phyloP scores from a whole-genome alignment of 2,329 filamentous ascomycete species.

The Rhynchosporium secalis region DNA sequence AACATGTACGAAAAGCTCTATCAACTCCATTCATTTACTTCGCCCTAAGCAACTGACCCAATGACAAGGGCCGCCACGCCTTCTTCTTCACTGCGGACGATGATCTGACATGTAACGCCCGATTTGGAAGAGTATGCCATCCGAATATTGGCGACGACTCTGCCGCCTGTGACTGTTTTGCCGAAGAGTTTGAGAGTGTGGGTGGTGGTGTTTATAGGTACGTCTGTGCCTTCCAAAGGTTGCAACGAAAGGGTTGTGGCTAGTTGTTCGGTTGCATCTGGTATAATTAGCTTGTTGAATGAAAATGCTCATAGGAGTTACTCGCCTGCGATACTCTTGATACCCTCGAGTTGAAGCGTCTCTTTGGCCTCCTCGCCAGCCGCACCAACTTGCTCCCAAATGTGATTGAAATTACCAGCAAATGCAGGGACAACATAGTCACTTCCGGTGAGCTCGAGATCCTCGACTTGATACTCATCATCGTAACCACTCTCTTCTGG shows the following conservation, averaged over 20 bases:
- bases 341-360: slow-evolving; percentile 81
- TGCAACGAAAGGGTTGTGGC: slow-evolving; percentile 85
- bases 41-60: slow-evolving; percentile 66
- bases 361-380: slow-evolving; percentile 87
- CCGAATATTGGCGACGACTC: slow-evolving; percentile 81
- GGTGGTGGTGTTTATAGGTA: slow-evolving; percentile 82
- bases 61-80: slow-evolving; percentile 83
- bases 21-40: slow-evolving; percentile 35
- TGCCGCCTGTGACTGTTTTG: slow-evolving; percentile 88
- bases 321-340: slow-evolving; percentile 89
- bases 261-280: slow-evolving; percentile 90
- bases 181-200: slow-evolving; percentile 95
- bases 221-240: slow-evolving; percentile 89
- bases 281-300: slow-evolving; percentile 33
- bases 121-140: slow-evolving; percentile 94
- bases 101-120: slow-evolving; percentile 95
- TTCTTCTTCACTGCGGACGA: slow-evolving; percentile 88
- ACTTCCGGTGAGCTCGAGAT: slow-evolving; percentile 85
- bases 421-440: slow-evolving; percentile 95
- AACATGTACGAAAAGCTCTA: slow-evolving; percentile 31
- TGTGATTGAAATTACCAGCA: slow-evolving; percentile 89
- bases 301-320: neutral
- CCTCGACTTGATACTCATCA: slow-evolving; percentile 95
- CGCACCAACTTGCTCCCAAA: slow-evolving; percentile 93
- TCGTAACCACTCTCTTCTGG: slow-evolving; percentile 92